Evolutionary conservation across 1,284 basidiomycete species (phyloP), one percentile per base, ranked within the genome.

Genomic region (Pisolithus thermaeus): DNA sequence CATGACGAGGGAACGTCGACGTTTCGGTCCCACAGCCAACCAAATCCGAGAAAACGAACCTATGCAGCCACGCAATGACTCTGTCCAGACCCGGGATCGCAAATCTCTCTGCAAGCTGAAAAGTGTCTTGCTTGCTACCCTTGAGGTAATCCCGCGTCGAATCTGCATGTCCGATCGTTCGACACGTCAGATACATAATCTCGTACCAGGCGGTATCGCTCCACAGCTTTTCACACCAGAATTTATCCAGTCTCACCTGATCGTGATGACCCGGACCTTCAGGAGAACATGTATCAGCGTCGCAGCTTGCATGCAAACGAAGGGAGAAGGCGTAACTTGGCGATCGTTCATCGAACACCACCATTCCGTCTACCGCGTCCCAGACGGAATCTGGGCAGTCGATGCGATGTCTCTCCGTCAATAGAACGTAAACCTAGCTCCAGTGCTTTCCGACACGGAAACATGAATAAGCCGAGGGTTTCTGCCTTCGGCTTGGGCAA

Each of bases 61-160:
- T 84, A 70, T 99, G 97, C 46, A 99, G 70, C 32, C 91, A 93
- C 3, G 93, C 89, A 79, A 99, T 95, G 51, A 99, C 68, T 14
- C 97, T 80, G 69, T 99, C 97, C 0, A 97, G 97, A 62, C 91
- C 95, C 97, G 99, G 98, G 66, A 99, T 96, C 47, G 99, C 97
- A 4, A 97, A 97, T 0, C 97, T 96, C 62, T 98, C 94, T 0
- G 97, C 96, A 30, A 99, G 77, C 64, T 93, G 88, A 66, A 97
- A 97, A 57, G 93, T 85, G 60, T 95, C 92, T 74, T 99, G 97
- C 63, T 90, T 90, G 69, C 99, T 93, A 7, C n/a, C 92, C 90
- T 89, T 92, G 39, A 99, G 78, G 64, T 99, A 99, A 57, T 95
- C 93, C 54, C 97, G 76, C 37, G 97, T 99, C 45, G 94, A 89